Evolutionary conservation across 2,329 filamentous ascomycete genomes (phyloP).

Genomic region (Ascochyta viciae-villosae): DNA sequence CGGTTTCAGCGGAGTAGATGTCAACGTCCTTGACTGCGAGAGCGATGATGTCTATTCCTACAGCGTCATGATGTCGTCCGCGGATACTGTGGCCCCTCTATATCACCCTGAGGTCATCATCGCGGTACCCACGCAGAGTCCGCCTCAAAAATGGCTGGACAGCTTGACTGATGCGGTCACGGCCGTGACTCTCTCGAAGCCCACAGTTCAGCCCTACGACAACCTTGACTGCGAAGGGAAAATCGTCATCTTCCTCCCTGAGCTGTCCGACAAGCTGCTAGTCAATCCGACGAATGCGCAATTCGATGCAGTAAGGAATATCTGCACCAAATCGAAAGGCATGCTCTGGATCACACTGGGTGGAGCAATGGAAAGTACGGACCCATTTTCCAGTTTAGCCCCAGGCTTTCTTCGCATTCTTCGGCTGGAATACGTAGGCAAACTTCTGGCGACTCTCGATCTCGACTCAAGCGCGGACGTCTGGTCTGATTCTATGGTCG

Average conservation of each 20-base stretch:
- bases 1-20: slow-evolving; percentile 8
- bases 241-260: slow-evolving; percentile 4
- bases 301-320: slow-evolving; percentile 3
- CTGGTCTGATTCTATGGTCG: background rate
- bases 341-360: slow-evolving; percentile 2
- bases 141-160: no score
- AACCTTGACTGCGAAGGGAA: slow-evolving; percentile 6
- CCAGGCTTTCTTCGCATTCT: slow-evolving; percentile 3
- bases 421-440: slow-evolving; percentile 2
- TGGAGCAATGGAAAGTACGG: slow-evolving; percentile 1
- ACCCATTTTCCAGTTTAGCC: slow-evolving; percentile 4
- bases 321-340: slow-evolving; percentile 7
- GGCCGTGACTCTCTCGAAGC: background rate
- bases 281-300: background rate
- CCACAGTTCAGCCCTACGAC: slow-evolving; percentile 3
- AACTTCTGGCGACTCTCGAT: background rate
- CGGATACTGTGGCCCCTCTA: background rate
- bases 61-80: slow-evolving; percentile 10
- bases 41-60: slow-evolving; percentile 6
- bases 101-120: slow-evolving; percentile 6
- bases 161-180: background rate
- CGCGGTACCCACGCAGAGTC: no score
- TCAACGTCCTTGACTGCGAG: slow-evolving; percentile 10
- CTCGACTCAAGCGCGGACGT: background rate
- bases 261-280: slow-evolving; percentile 1